Base-by-base conservation (phyloP, 345 rosid genomes). In the Brassica cretica region DNA sequence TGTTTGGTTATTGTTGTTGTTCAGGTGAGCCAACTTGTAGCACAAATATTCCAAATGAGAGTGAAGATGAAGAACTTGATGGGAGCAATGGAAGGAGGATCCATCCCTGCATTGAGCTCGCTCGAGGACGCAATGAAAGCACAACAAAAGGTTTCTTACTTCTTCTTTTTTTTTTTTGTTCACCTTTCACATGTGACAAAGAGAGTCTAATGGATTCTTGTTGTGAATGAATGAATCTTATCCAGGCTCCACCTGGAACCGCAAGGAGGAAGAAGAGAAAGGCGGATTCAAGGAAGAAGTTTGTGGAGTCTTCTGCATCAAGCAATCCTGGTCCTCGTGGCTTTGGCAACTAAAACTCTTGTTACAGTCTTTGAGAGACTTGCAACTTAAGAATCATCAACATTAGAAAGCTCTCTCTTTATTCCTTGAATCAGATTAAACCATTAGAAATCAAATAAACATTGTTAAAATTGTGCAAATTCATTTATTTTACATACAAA, bases 11-110 rank as follows among this genome's bases (percentile, higher is more conserved):
- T 25, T 74, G 58, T 76, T 58, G 60, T 66, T 56, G 70, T 64
- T 65, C 25, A 92, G 98, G 99, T 95, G 89, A 91, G 96, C 68
- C 90, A 87, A 88, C 91, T 95, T 72, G 94, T 93, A 66, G 98
- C 98, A 76, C 98, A 93, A 83, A 90, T 95, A 49, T 95, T 93
- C 82, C 97, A 93, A 87, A 95, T 95, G 97, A 93, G 96, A 64
- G 91, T 88, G 39, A 87, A 85, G 6, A 93, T 95, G 99, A 95
- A 93, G 96, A 95, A 95, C 76, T 84, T 95, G 78, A 91, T 93
- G 97, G 93, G 97, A 64, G 88, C 85, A 49, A 89, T 93, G 98
- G 91, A 90, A 78, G 97, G 97, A 39, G 97, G 98, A 76, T 91
- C 98, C n/a, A 80, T 93, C 68, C 99, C 99, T 73, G 87, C 98